Evolutionary conservation across 768 basidiomycete genomes (phyloP), one percentile per base, ranked within the genome.

Genomic region (Hericium rajendrae): DNA sequence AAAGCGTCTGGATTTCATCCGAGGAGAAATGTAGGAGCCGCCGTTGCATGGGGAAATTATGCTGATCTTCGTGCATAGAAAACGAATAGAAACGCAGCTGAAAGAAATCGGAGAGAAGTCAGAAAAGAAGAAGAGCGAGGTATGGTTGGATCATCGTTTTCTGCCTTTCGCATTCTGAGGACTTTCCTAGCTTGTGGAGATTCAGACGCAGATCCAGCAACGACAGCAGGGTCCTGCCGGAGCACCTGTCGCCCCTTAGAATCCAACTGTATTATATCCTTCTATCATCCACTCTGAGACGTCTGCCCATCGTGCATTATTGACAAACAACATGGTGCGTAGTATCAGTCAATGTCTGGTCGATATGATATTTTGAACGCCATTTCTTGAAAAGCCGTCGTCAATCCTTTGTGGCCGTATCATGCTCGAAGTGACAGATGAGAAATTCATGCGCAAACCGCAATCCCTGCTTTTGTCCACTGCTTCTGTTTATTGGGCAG

Each of bases 1-100:
- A 64, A 95, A 88, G 51, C 84, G 95, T 9, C 72, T 98, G 38
- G 89, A 90, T 57, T 94, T 91, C 72, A 98, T 97, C 65, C 77
- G 73, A 48, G 73, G 83, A 56, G 94, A 97, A 71, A 92, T 94
- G 94, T 95, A 56, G 57, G 86, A 72, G 3, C 16, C 37, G 55
- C 32, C 48, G 6, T 32, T 32, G 32, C 32, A 5, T 6, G 8
- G 28, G 9, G 32, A 32, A 10, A 0, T 0, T 2, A 8, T 9
- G 32, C 32, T 38, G 49, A 54, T 10, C 37, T 26, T 32, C n/a
- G 6, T 26, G 10, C 38, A 39, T 59, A 86, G 85, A 57, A 88
- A 87, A 72, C 81, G 92, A 22, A 82, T 92, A 1, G 94, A 97
- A 70, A 69, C 65, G 8, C 90, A 91, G 68, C 75, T 97, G 49